A percentile compares a stretch with the other conserved stretches of the same genome.
Evolutionary conservation across 306 rosid genomes (phyloP).

Genomic region (Trifolium repens): DNA sequence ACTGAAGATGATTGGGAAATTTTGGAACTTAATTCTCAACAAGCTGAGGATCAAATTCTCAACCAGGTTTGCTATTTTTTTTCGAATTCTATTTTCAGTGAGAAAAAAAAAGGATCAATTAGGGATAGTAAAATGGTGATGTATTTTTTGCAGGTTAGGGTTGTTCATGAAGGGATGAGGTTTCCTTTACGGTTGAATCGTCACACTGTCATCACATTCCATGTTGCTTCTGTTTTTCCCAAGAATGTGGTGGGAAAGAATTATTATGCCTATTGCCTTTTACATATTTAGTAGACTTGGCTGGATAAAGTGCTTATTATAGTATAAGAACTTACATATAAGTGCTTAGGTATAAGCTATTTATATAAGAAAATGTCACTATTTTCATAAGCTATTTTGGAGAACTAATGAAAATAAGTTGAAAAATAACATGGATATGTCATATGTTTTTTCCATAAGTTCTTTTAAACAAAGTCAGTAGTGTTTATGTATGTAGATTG

Average conservation of each 20-base stretch:
- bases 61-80: slow-evolving; percentile 61
- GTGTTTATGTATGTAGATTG: no score
- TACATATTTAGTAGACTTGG: slow-evolving; percentile 3
- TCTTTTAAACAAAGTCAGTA: no score
- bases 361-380: no score
- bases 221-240: slow-evolving; percentile 74
- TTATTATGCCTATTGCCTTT: slow-evolving; percentile 42
- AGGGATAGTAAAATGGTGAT: neutral
- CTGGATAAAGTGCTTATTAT: no score
- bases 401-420: no score
- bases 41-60: slow-evolving; percentile 77
- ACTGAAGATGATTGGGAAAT: slow-evolving; percentile 98
- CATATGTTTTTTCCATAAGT: no score
- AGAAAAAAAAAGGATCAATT: neutral
- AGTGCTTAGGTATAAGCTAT: no score
- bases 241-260: slow-evolving; percentile 94
- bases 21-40: slow-evolving; percentile 82
- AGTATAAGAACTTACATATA: no score
- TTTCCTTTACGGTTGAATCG: slow-evolving; percentile 95
- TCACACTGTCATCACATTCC: slow-evolving; percentile 71
- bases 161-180: slow-evolving; percentile 84
- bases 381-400: no score
- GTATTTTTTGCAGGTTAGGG: slow-evolving; percentile 60
- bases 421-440: no score
- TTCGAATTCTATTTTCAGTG: neutral